Evolutionary conservation across 2,329 filamentous ascomycete genomes (phyloP).

Genomic region (Albifimbria verrucaria): DNA sequence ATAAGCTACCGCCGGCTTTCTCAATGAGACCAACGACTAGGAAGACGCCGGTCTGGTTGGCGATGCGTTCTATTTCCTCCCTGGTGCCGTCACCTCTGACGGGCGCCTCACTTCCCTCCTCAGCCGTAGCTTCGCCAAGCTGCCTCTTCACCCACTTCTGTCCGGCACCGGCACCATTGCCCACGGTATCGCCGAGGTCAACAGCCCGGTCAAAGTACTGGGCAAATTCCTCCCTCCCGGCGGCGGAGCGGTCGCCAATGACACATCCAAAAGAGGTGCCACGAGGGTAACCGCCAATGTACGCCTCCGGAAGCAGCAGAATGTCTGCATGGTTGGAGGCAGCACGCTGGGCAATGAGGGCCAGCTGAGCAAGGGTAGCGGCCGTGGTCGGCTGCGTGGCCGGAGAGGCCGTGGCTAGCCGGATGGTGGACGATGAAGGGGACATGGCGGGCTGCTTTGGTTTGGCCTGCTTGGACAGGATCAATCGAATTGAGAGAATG

Average conservation of each 20-base stretch:
- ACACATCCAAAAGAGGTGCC: conserved; percentile 73
- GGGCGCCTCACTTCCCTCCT: conserved; percentile 28
- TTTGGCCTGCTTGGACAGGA: background rate
- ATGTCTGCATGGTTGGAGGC: conserved; percentile 56
- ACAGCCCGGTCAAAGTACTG: conserved; percentile 75
- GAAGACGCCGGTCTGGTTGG: conserved; percentile 76
- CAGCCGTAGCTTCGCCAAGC: conserved; percentile 30
- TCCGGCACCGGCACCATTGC: conserved; percentile 62
- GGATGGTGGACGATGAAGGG: conserved; percentile 32
- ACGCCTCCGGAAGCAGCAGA: conserved; percentile 88
- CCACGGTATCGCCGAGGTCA: conserved; percentile 76
- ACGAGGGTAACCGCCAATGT: conserved; percentile 86
- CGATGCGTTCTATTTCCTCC: conserved; percentile 74
- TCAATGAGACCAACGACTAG: conserved; percentile 79
- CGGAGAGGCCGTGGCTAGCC: conserved; percentile 55
- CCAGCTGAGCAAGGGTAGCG: conserved; percentile 65
- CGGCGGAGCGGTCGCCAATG: conserved; percentile 64
- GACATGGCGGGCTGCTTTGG: no score
- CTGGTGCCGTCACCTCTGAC: conserved; percentile 60
- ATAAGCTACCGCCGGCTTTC: conserved; percentile 74
- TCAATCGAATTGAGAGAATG: no score
- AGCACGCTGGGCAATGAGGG: conserved; percentile 61
- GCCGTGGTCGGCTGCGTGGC: conserved; percentile 44
- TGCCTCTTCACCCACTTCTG: conserved; percentile 66
- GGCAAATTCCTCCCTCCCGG: conserved; percentile 78